Evolutionary conservation across 352 stramenopile species (phyloP).

Genomic region (Phytophthora crassamura): DNA sequence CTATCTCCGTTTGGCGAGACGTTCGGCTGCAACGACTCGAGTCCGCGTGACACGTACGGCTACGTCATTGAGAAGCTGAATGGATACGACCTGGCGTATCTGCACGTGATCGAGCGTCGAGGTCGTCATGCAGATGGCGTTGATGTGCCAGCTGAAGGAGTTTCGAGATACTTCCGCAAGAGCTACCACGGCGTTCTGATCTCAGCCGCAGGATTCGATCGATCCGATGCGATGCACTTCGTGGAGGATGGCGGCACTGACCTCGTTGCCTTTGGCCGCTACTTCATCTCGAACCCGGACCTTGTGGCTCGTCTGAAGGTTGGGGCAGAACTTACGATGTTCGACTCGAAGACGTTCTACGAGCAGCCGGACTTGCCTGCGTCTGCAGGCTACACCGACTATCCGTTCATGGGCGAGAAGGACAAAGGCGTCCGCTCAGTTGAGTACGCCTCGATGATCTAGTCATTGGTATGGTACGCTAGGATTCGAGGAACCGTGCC

Average conservation of each 20-base stretch:
- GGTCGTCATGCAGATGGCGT: constrained; percentile 20
- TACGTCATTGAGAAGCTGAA: constrained; percentile 36
- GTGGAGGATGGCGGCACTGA: constrained; percentile 40
- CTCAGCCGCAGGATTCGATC: constrained; percentile 41
- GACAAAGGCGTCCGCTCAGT: no score
- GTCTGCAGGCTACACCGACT: constrained; percentile 57
- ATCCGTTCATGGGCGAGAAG: constrained; percentile 32
- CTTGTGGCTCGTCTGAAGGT: constrained; percentile 44
- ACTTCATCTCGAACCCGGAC: no score
- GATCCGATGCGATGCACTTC: constrained; percentile 27
- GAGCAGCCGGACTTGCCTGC: constrained; percentile 14
- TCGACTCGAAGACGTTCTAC: constrained; percentile 30
- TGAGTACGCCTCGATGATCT: no score
- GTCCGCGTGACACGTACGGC: constrained; percentile 35
- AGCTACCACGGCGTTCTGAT: constrained; percentile 52
- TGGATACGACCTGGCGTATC: constrained; percentile 38
- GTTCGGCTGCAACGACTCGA: constrained; percentile 35
- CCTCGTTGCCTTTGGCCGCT: constrained; percentile 51
- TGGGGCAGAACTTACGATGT: constrained; percentile 36
- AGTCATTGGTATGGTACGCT: no score
- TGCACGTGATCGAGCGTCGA: constrained; percentile 51
- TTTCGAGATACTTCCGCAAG: constrained; percentile 37
- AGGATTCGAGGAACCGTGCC: no score
- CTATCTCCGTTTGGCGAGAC: constrained; percentile 4
- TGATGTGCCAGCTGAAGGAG: constrained; percentile 33